phyloP scores from a whole-genome alignment of 192 early-diverging fungal species.

The Pilaira anomala region DNA sequence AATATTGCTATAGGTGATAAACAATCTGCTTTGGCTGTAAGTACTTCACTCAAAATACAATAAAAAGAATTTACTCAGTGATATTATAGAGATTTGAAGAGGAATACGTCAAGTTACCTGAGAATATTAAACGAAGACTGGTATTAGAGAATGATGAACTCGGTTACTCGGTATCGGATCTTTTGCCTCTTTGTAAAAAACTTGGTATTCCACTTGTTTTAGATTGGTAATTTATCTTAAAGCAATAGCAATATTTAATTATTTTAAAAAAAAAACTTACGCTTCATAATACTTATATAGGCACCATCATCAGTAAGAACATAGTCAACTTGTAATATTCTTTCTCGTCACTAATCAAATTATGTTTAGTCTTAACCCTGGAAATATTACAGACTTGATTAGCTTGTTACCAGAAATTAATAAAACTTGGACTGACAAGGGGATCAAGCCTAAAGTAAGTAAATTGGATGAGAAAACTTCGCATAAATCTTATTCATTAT shows the following conservation, averaged over 20 bases:
- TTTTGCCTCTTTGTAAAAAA: slow-evolving; percentile 45
- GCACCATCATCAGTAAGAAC: slow-evolving; percentile 35
- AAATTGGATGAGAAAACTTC: too few relatives aligned
- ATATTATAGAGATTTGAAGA: slow-evolving; percentile 40
- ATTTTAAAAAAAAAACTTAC: not conserved
- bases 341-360: too few relatives aligned
- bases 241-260: not conserved
- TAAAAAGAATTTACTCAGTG: not conserved
- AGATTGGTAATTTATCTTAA: slow-evolving; percentile 37
- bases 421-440: slow-evolving; percentile 41
- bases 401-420: slow-evolving; percentile 38
- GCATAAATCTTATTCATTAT: too few relatives aligned
- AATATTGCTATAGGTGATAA: slow-evolving; percentile 16
- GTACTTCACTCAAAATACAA: not conserved
- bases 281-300: too few relatives aligned
- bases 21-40: slow-evolving; percentile 14
- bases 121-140: slow-evolving; percentile 38
- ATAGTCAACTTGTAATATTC: too few relatives aligned
- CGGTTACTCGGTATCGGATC: slow-evolving; percentile 42
- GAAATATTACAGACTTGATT: slow-evolving; percentile 10
- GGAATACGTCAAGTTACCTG: slow-evolving; percentile 32
- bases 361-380: slow-evolving; percentile 27
- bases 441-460: slow-evolving; percentile 43
- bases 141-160: slow-evolving; percentile 54
- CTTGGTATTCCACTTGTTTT: slow-evolving; percentile 45